Evolutionary conservation across 2,329 filamentous ascomycete genomes (phyloP).

Genomic region (Cryphonectria naterciae): DNA sequence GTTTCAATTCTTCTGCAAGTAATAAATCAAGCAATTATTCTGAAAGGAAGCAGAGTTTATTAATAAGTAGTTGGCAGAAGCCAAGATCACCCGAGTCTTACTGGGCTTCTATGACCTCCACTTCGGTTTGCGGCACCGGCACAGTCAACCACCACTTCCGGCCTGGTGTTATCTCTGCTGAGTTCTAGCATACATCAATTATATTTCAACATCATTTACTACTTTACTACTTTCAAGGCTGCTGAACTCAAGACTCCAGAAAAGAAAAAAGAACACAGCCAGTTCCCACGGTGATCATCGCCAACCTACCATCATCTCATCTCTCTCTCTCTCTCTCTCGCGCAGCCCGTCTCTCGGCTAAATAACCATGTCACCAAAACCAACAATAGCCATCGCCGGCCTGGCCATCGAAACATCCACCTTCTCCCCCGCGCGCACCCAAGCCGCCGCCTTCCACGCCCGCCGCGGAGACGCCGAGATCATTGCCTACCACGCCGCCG

Average conservation of each 20-base stretch:
- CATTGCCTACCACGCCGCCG: constrained; percentile 45
- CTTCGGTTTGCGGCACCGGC: background rate
- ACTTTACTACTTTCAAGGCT: background rate
- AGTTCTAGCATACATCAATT: background rate
- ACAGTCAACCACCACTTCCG: background rate
- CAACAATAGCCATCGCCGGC: constrained; percentile 55
- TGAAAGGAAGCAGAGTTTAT: background rate
- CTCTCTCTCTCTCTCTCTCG: background rate
- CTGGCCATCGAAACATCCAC: constrained; percentile 59
- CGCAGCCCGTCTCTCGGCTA: background rate
- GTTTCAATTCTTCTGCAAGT: background rate
- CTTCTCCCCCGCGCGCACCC: constrained; percentile 55
- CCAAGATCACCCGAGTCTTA: background rate
- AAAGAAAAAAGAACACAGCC: background rate
- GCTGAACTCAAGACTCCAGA: background rate
- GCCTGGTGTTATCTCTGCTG: background rate
- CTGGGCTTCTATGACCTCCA: background rate
- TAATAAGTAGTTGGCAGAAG: background rate
- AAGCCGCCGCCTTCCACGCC: constrained; percentile 53
- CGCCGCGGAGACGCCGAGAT: constrained; percentile 48
- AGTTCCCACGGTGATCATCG: background rate
- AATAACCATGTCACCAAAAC: constrained; percentile 30
- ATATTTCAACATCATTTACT: no score
- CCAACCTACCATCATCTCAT: background rate
- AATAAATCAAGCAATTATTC: background rate